Percentiles rank a stretch among this genome's conserved stretches.
phyloP scores from a whole-genome alignment of 805 yeast genomes.

The Starmerella powellii region DNA sequence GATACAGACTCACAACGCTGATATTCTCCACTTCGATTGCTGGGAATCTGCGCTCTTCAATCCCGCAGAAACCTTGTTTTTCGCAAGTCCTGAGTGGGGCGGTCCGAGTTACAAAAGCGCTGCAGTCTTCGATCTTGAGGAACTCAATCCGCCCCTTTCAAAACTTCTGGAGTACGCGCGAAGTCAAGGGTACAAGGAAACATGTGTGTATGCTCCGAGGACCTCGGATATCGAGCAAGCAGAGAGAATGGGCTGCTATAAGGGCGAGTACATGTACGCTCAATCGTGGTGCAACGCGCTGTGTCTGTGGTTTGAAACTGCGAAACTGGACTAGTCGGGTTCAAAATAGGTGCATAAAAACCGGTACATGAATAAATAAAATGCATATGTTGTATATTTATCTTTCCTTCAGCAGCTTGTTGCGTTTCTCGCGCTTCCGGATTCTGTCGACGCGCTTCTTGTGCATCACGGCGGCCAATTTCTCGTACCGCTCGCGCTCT shows the following conservation, averaged over 20 bases:
- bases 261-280: slow-evolving; percentile 16
- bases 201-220: slow-evolving; percentile 20
- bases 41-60: slow-evolving; percentile 5
- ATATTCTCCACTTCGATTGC: slow-evolving; percentile 34
- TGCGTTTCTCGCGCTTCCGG: slow-evolving; percentile 86
- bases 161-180: slow-evolving; percentile 10
- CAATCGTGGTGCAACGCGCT: slow-evolving; percentile 15
- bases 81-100: slow-evolving; percentile 26
- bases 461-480: slow-evolving; percentile 76
- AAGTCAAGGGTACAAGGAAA: slow-evolving; percentile 5
- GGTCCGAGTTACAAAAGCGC: slow-evolving; percentile 19
- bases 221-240: slow-evolving; percentile 17
- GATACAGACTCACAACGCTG: slow-evolving; percentile 38
- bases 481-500: slow-evolving; percentile 79
- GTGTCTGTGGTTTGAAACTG: slow-evolving; percentile 13
- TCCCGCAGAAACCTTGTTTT: slow-evolving; percentile 15
- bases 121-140: slow-evolving; percentile 19
- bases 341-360: neutral
- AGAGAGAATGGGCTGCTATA: slow-evolving; percentile 13
- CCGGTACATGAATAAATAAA: neutral
- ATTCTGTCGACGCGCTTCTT: slow-evolving; percentile 83
- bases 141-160: slow-evolving; percentile 16
- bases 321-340: neutral
- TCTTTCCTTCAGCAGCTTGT: slow-evolving; percentile 85
- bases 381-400: slow-evolving; percentile 23